Evolutionary conservation across 2,329 filamentous ascomycete species (phyloP), one percentile per base, ranked within the genome.

Genomic region (Aphanoascus verrucosus): DNA sequence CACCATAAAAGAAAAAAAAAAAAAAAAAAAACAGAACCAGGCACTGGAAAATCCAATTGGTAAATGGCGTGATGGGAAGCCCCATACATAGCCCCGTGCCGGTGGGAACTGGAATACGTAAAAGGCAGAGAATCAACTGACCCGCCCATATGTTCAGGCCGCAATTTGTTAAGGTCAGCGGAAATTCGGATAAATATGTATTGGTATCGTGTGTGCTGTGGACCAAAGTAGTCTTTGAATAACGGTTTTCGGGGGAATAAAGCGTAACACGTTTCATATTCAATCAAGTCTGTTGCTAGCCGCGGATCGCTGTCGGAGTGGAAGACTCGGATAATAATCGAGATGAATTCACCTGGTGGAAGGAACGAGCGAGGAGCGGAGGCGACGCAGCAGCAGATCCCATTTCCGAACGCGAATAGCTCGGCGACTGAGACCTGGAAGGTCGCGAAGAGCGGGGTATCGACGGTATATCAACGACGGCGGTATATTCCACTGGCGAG

Each of bases 271-370:
- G 12, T 35, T 5, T 17, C 14, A 38, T 19, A 7, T 14, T 15
- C 19, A 23, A 17, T 23, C 19, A 28, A 52, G 3, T 15, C 5
- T 28, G 15, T 15, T 5, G 38, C 60, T 55, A 65, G 19, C 69
- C 67, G 51, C 59, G 64, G 37, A 71, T 69, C 37, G 66, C 65
- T 55, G 74, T 72, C n/a, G 72, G 72, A 2, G 72, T 68, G 48
- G 74, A 72, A 49, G 69, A 66, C 55, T 75, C 73, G 46, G 67
- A 65, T 50, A 77, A 70, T 53, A 75, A 70, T 38, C 67, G 68
- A 57, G 67, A 68, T 55, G 72, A 69, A 65, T 64, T 63, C 19
- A 63, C 62, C 60, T 65, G 63, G 49, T 67, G 65, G 60, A 72
- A 76, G 17, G 71, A 67, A 61, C 72, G 74, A 50, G 67, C 65